Base-by-base conservation (phyloP, 768 basidiomycete species). In the Mycena maculata region DNA sequence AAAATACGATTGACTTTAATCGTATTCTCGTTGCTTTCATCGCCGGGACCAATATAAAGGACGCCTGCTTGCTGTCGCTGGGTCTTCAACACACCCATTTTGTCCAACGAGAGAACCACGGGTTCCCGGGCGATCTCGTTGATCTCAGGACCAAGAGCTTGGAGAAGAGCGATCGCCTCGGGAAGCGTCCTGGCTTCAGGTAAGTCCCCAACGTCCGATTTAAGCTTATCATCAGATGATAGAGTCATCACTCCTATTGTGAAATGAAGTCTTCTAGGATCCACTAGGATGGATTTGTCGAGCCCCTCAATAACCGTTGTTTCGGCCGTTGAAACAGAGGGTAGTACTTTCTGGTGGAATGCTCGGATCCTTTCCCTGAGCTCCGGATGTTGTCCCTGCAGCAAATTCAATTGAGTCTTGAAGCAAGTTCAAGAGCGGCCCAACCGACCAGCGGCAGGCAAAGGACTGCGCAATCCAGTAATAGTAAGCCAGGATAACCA, bases 191-290 rank as follows among this genome's bases (percentile, higher is more conserved):
- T 57, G 13, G n/a, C 41, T 4, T 27, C 53, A 59, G 75, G 10
- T 2, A 23, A 4, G 0, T 47, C 39, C 18, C 71, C 7, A 25
- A 54, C 28, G 13, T 49, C 42, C 15, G 60, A 15, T 53, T 42
- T 13, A 44, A 15, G 13, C 0, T 36, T 4, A 5, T 52, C 66
- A 15, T 9, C 22, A 4, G 36, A 30, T 1, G 79, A 72, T 36
- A 93, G 87, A 0, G 85, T 78, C 89, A 94, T 90, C 1, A 92
- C 91, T 1, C 92, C 92, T 2, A 94, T 78, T 0, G 92, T 93
- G 62, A 93, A 77, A 75, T 94, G 92, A 45, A 93, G 77, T n/a
- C 91, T 76, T 12, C 82, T 73, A 0, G 86, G 85, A 45, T 84
- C 81, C 60, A 92, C 83, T 58, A 91, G 76, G 69, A 93, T 87